A percentile compares a stretch with the other conserved stretches of the same genome.
phyloP scores from a whole-genome alignment of 164 flowering plant genomes.

The Taxillus chinensis region DNA sequence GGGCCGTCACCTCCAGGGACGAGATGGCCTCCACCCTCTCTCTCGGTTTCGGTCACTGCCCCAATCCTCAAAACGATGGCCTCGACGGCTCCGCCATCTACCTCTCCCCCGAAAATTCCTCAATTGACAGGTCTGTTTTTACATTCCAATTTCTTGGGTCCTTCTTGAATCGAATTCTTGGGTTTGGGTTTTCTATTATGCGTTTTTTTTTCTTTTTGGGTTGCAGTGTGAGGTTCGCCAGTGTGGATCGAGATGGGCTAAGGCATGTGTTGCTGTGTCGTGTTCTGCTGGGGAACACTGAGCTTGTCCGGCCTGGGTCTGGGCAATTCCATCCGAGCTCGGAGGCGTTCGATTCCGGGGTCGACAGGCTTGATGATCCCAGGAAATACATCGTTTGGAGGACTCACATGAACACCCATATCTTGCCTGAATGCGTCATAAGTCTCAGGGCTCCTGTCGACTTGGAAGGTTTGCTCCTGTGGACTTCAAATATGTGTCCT shows the following conservation, averaged over 20 bases:
- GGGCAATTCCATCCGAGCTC: conserved; percentile 53
- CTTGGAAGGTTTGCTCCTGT: conserved; percentile 22
- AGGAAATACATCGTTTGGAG: conserved; percentile 58
- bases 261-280: conserved; percentile 64
- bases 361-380: conserved; percentile 40
- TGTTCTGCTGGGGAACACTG: conserved; percentile 60
- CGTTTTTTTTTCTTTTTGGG: background rate
- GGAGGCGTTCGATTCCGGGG: conserved; percentile 63
- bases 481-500: too few relatives aligned
- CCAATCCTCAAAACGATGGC: conserved; percentile 6
- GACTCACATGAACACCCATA: conserved; percentile 54
- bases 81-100: conserved; percentile 22
- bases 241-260: conserved; percentile 40
- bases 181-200: background rate
- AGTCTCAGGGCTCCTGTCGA: conserved; percentile 36
- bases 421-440: conserved; percentile 55
- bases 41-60: conserved; percentile 24
- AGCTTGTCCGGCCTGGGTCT: conserved; percentile 47
- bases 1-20: conserved; percentile 17
- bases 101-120: conserved; percentile 24
- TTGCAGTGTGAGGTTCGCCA: conserved; percentile 28
- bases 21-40: conserved; percentile 10
- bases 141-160: background rate
- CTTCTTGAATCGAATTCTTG: background rate
- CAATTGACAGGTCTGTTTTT: conserved; percentile 20